Percentiles rank a stretch among this genome's conserved stretches.
Conservation (phyloP, 805 yeast genomes). For the Yarrowia sp. region DNA sequence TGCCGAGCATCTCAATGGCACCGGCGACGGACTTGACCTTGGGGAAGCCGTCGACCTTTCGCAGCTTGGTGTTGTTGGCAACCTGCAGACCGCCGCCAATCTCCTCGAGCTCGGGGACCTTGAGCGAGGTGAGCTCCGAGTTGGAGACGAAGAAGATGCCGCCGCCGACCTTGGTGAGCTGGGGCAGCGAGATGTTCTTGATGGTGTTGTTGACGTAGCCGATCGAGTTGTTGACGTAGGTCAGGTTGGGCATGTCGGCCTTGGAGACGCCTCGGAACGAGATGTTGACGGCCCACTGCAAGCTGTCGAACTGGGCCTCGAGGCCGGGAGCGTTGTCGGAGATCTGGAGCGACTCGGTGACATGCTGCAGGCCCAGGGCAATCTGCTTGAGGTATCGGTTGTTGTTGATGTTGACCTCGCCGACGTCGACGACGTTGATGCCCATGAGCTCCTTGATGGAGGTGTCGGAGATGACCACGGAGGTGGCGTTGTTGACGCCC, state of each 20-base stretch:
- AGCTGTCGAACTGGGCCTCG: conserved; percentile 50
- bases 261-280: conserved; percentile 78
- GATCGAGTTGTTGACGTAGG: conserved; percentile 73
- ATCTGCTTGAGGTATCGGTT: conserved; percentile 67
- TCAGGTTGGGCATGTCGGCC: conserved; percentile 65
- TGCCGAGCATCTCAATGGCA: conserved; percentile 79
- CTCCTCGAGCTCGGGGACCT: conserved; percentile 64
- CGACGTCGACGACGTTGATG: conserved; percentile 41
- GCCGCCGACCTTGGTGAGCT: conserved; percentile 68
- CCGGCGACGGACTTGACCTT: conserved; percentile 75
- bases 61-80: conserved; percentile 77
- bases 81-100: conserved; percentile 94
- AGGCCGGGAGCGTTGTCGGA: conserved; percentile 83
- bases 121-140: conserved; percentile 63
- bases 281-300: conserved; percentile 84
- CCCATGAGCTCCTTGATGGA: conserved; percentile 43
- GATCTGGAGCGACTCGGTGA: conserved; percentile 71
- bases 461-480: conserved; percentile 51
- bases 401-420: conserved; percentile 72
- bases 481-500: conserved; percentile 71
- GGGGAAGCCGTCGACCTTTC: conserved; percentile 68
- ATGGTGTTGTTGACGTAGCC: conserved; percentile 75
- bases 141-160: conserved; percentile 75
- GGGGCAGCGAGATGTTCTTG: conserved; percentile 40
- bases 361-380: conserved; percentile 67